These are phyloP conservation scores for Hemileia vastatrix DNA, from an alignment of 1,284 basidiomycete genomes.

Conservation along the genomic window DNA sequence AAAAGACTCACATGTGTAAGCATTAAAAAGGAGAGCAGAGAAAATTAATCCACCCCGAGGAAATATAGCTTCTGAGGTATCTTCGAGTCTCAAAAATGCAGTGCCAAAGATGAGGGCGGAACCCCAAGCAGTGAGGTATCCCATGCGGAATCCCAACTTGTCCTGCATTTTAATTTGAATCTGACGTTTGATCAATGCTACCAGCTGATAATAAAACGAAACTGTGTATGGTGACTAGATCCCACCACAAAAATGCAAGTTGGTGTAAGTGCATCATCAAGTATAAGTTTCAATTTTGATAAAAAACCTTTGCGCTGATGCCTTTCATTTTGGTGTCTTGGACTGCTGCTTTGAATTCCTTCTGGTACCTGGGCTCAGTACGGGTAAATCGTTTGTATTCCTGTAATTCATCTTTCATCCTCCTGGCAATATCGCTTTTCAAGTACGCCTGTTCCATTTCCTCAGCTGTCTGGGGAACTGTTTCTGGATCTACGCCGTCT, in stretches of 20 bases:
- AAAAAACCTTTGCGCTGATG: constrained; percentile 68
- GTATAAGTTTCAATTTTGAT: too few relatives aligned
- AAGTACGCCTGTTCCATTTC: constrained; percentile 55
- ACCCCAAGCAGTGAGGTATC: too few relatives aligned
- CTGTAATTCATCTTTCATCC: constrained; percentile 52
- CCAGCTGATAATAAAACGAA: constrained; percentile 62
- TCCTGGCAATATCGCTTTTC: constrained; percentile 51
- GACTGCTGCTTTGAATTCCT: constrained; percentile 73
- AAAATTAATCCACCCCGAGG: too few relatives aligned
- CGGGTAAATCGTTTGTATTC: too few relatives aligned
- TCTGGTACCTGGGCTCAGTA: too few relatives aligned
- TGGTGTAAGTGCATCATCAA: too few relatives aligned
- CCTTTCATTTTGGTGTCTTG: constrained; percentile 68
- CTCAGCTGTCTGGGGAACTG: constrained; percentile 33
- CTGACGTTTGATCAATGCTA: constrained; percentile 8
- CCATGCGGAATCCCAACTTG: constrained; percentile 70
- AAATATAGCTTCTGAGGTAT: too few relatives aligned
- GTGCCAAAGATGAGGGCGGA: too few relatives aligned
- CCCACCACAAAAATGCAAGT: too few relatives aligned
- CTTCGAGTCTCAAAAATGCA: too few relatives aligned
- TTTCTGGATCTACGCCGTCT: constrained; percentile 24
- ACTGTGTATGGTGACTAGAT: constrained; percentile 74
- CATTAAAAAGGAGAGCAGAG: constrained; percentile 59
- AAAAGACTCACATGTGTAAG: too few relatives aligned
- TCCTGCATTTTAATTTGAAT: constrained; percentile 62